Base-by-base conservation (phyloP, 495 filamentous ascomycete species). In the Penicillium psychrofluorescens region DNA sequence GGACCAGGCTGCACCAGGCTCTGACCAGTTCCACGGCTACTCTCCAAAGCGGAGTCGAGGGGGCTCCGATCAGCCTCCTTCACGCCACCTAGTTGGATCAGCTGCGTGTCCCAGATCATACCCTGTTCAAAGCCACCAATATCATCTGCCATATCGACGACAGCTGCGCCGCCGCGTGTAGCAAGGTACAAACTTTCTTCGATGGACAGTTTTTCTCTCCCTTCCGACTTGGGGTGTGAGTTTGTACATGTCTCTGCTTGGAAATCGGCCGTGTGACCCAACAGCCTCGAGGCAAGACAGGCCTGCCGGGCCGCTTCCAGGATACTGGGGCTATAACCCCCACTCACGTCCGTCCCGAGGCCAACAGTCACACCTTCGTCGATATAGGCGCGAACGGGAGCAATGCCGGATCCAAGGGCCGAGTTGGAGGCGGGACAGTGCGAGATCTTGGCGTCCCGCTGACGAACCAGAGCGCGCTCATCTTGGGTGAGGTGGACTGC, bases 401-500 rank as follows among this genome's bases (percentile, higher is more conserved):
- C 83, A 11, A 76, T 66, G 0, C 90, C 90, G 22, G 74, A 81
- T 6, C 83, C 81, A 28, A 95, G 66, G 4, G 84, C 78, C 1
- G 78, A 78, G 62, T 95, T 95, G 46, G 77, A 83, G 6, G 81
- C 80, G 0, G 90, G 90, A 56, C 90, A 95, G 60, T 95, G 90
- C 35, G 71, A 72, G 29, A 95, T 71, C 56, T 82, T 85, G 0
- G 77, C 66, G 3, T 71, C 59, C 1, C 83, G 63, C 3, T 47
- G 30, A 12, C 69, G 74, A 35, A 95, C 75, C 8, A 90, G 58
- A 11, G 53, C 56, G 0, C 70, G 67, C 55, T 95, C 88, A 0
- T 59, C 63, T 1, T 74, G 66, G 0, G 72, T 70, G 9, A 98
- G 62, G 64, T 97, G 83, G 8, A 98, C 72, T 0, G 77, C 86